phyloP scores from a whole-genome alignment of 495 filamentous ascomycete species.

The Paragyromitra xinjiangensis region DNA sequence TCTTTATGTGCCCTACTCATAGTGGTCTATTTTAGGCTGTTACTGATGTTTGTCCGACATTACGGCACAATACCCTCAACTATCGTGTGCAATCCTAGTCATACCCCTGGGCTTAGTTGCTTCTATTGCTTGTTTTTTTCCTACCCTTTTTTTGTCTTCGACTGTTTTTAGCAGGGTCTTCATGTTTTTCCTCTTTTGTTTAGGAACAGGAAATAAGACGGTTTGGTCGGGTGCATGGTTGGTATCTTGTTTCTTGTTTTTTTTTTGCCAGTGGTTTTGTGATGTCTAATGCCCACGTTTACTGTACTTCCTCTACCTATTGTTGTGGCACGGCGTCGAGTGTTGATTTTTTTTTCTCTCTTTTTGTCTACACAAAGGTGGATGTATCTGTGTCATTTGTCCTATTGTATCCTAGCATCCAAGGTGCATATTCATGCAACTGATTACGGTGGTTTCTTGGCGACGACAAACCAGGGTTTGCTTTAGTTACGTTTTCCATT shows the following conservation, averaged over 20 bases:
- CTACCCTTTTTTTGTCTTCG: constrained; percentile 28
- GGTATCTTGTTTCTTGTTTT: constrained; percentile 47
- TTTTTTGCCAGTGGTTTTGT: constrained; percentile 34
- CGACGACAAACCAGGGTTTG: constrained; percentile 34
- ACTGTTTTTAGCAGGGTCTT: constrained; percentile 46
- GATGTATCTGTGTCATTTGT: constrained; percentile 53
- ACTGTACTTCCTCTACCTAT: constrained; percentile 50
- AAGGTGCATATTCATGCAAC: constrained; percentile 38
- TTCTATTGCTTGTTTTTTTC: constrained; percentile 25
- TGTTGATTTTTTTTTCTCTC: constrained; percentile 55
- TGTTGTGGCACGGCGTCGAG: constrained; percentile 52
- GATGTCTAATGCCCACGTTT: constrained; percentile 53
- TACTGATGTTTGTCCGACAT: constrained; percentile 24
- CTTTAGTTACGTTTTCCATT: constrained; percentile 32
- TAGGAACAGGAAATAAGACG: constrained; percentile 51
- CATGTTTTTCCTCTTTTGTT: constrained; percentile 49
- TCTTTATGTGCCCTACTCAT: constrained; percentile 21
- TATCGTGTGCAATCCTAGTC: constrained; percentile 33
- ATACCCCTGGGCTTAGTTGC: constrained; percentile 23
- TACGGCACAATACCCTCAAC: constrained; percentile 30
- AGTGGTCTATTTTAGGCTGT: constrained; percentile 8
- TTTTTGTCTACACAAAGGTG: constrained; percentile 50
- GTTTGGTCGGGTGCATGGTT: constrained; percentile 55
- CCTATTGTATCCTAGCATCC: constrained; percentile 54
- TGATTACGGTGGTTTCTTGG: constrained; percentile 37